Conservation (phyloP, 257 asterid species). For the Forsythia suspensa region DNA sequence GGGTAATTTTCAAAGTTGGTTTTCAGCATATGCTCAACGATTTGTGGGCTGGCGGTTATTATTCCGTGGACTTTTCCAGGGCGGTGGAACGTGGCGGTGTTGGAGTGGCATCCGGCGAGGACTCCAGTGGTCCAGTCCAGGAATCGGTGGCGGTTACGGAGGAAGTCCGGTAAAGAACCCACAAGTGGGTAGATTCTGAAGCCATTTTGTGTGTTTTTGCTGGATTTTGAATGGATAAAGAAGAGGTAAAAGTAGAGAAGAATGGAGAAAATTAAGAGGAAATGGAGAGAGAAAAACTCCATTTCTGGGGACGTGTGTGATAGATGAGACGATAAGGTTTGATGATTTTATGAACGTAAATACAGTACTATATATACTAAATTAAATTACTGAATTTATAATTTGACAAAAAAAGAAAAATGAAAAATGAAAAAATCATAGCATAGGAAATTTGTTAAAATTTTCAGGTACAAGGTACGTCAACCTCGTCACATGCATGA, state of each 20-base stretch:
- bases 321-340: not conserved
- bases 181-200: slow-evolving; percentile 59
- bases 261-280: slow-evolving; percentile 29
- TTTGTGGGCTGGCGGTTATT: slow-evolving; percentile 65
- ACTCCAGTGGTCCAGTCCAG: slow-evolving; percentile 71
- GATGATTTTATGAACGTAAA: not conserved
- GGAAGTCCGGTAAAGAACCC: slow-evolving; percentile 73
- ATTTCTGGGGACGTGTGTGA: slow-evolving; percentile 15
- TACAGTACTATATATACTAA: not conserved
- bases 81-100: slow-evolving; percentile 69
- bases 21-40: slow-evolving; percentile 74
- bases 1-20: slow-evolving; percentile 75
- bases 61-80: slow-evolving; percentile 76
- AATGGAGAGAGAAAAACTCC: slow-evolving; percentile 29
- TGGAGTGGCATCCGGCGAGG: slow-evolving; percentile 52
- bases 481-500: no score
- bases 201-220: slow-evolving; percentile 31
- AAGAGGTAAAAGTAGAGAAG: slow-evolving; percentile 25
- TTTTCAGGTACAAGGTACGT: no score
- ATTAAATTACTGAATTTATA: not conserved
- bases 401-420: no score
- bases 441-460: no score
- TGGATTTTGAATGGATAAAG: slow-evolving; percentile 15
- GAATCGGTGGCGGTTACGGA: slow-evolving; percentile 82
- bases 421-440: no score